Percentiles rank a stretch among this genome's conserved stretches.
These are phyloP conservation scores for Arxiozyma heterogenica DNA, from an alignment of 1,139 yeast species.

Conservation along the genomic window DNA sequence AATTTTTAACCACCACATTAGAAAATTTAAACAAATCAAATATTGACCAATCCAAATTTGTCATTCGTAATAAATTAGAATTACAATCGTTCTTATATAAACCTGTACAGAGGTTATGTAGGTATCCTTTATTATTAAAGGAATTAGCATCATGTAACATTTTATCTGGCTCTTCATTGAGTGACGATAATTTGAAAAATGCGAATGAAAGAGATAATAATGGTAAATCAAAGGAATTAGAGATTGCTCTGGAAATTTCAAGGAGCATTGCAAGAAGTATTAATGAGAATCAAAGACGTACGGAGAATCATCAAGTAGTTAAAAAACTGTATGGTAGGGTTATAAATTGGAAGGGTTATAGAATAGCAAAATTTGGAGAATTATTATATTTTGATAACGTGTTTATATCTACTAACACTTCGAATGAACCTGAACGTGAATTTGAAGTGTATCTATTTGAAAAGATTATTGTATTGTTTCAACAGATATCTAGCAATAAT, in stretches of 20 bases:
- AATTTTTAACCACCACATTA: slow-evolving; percentile 51
- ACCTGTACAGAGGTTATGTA: slow-evolving; percentile 91
- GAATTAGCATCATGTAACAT: slow-evolving; percentile 50
- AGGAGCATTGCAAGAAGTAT: slow-evolving; percentile 75
- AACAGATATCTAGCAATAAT: slow-evolving; percentile 31
- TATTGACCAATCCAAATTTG: slow-evolving; percentile 23
- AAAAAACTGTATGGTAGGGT: slow-evolving; percentile 66
- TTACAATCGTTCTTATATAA: slow-evolving; percentile 81
- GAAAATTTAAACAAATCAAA: slow-evolving; percentile 14
- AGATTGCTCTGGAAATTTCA: slow-evolving; percentile 58
- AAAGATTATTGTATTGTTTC: slow-evolving; percentile 72
- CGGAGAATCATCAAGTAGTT: slow-evolving; percentile 72
- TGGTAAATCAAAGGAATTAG: slow-evolving; percentile 58
- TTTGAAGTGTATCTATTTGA: slow-evolving; percentile 87
- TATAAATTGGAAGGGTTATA: slow-evolving; percentile 91
- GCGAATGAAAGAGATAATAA: not conserved
- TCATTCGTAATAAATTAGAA: slow-evolving; percentile 82
- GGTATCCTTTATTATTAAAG: slow-evolving; percentile 75
- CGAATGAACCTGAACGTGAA: slow-evolving; percentile 68
- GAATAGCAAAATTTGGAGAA: slow-evolving; percentile 74
- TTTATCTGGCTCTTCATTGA: slow-evolving; percentile 2
- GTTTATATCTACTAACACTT: slow-evolving; percentile 44
- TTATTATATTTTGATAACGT: slow-evolving; percentile 69
- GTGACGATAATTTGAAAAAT: slow-evolving; percentile 2
- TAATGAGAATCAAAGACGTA: slow-evolving; percentile 87